Evolutionary conservation across 768 basidiomycete genomes (phyloP), one percentile per base, ranked within the genome.

Genomic region (Cystofilobasidium capitatum): DNA sequence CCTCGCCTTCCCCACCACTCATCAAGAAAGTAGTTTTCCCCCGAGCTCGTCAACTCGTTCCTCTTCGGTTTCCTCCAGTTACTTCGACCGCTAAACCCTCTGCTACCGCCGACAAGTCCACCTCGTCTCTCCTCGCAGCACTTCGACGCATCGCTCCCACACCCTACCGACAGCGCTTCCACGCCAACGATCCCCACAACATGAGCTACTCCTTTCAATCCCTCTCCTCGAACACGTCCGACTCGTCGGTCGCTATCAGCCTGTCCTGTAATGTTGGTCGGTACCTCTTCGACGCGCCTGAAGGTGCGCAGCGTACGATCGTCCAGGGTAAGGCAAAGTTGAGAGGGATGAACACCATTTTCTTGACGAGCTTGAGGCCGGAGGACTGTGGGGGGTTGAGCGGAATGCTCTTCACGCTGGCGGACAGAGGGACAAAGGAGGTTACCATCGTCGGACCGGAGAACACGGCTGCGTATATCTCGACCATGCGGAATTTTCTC

Each of bases 391-490:
- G 61, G 22, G 66, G 66, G 31, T 61, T 68, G 16, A 35, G 44
- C 17, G 66, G 66, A 45, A 62, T 62, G 61, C 37, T 68, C 37
- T 68, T 68, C 54, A 58, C 61, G 6, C 51, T 68, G 16, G 66
- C 62, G 39, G 66, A 68, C 33, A 5, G 59, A 5, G 59, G 59
- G n/a, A 33, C 44, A 26, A 51, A 47, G 14, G 24, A 42, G 4
- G 31, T 68, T 24, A 68, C 51, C 5, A 35, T 68, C 24, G 54
- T 68, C n/a, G 66, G 66, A 26, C 66, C 66, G 2, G 54, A 58
- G 61, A 68, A 68, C 33, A 37, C 55, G 35, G 29, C 26, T 3
- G 42, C 61, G 22, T 51, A 57, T 42, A 29, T 68, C 7, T 36
- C 66, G 1, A 31, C 54, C 13, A 40, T 58, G 31, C 29, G 66